These are phyloP conservation scores for Mucor piriformis DNA, from an alignment of 371 early-diverging fungal species.

Conservation along the genomic window DNA sequence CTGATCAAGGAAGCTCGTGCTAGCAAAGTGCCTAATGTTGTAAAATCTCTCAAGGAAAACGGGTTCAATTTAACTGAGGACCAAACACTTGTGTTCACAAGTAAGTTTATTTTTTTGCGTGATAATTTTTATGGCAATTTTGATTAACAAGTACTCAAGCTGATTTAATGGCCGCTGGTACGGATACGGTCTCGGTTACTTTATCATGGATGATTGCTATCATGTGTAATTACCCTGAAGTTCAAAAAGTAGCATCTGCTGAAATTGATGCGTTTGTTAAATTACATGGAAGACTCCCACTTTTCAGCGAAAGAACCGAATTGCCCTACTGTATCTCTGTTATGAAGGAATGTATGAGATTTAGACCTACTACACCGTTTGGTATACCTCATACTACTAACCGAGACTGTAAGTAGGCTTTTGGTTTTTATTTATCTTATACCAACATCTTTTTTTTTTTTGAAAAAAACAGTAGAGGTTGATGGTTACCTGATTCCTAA, in stretches of 20 bases:
- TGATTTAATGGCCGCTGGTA: slow-evolving; percentile 18
- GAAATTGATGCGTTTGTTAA: slow-evolving; percentile 16
- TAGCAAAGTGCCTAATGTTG: not conserved
- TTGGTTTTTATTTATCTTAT: not conserved
- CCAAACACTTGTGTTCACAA: not conserved
- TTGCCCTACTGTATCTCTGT: slow-evolving; percentile 9
- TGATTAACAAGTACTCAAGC: too few relatives aligned
- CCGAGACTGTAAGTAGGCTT: slow-evolving; percentile 9
- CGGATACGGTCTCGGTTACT: slow-evolving; percentile 13
- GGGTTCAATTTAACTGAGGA: not conserved
- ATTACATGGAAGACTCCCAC: slow-evolving; percentile 6
- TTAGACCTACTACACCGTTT: slow-evolving; percentile 1
- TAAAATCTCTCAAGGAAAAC: slow-evolving; percentile 3
- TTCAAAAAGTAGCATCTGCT: slow-evolving; percentile 1
- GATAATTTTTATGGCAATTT: too few relatives aligned
- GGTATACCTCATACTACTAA: slow-evolving; percentile 9
- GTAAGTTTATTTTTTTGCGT: not conserved
- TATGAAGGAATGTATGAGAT: slow-evolving; percentile 13
- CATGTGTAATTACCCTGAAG: slow-evolving; percentile 8
- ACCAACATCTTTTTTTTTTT: not conserved
- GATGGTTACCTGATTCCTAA: slow-evolving; percentile 29
- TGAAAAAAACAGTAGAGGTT: slow-evolving; percentile 1
- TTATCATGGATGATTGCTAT: slow-evolving; percentile 12
- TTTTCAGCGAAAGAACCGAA: slow-evolving; percentile 1
- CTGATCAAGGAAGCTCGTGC: slow-evolving; percentile 1